A percentile compares a stretch with the other conserved stretches of the same genome.
These are phyloP conservation scores for Telfairia occidentalis DNA, from an alignment of 331 rosid species.

Conservation along the genomic window DNA sequence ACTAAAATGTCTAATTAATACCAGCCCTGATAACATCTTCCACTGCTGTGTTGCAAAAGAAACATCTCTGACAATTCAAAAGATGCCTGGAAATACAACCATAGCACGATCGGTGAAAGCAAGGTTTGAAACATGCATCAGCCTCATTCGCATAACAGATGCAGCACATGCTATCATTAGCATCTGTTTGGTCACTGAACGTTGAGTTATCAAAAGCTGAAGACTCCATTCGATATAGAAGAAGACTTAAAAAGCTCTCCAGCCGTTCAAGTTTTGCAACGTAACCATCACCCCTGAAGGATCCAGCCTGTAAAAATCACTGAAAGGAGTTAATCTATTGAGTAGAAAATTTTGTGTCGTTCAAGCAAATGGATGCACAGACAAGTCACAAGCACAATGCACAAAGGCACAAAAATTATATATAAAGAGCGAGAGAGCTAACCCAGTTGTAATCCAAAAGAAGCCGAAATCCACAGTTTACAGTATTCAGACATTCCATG, in stretches of 20 bases:
- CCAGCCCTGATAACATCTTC: constrained; percentile 38
- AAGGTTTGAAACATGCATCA: constrained; percentile 60
- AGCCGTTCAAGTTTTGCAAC: constrained; percentile 51
- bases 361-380: neutral
- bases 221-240: constrained; percentile 40
- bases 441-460: constrained; percentile 90
- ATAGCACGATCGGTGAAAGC: constrained; percentile 77
- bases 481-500: constrained; percentile 76
- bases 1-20: constrained; percentile 22
- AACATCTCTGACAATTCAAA: constrained; percentile 92
- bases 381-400: neutral
- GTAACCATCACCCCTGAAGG: constrained; percentile 37
- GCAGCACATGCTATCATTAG: constrained; percentile 60
- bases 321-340: neutral
- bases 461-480: constrained; percentile 71
- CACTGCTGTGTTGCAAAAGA: constrained; percentile 90
- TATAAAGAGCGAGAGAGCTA: constrained; percentile 18
- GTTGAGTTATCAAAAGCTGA: constrained; percentile 26
- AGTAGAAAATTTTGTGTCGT: neutral
- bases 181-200: constrained; percentile 28
- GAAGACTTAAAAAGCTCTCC: constrained; percentile 59
- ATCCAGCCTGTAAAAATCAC: constrained; percentile 58
- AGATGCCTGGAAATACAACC: constrained; percentile 96
- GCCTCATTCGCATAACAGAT: constrained; percentile 69
- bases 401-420: neutral